These are phyloP conservation scores for Xylariaceae sp. DNA, from an alignment of 2,329 filamentous ascomycete species.

Conservation along the genomic window DNA sequence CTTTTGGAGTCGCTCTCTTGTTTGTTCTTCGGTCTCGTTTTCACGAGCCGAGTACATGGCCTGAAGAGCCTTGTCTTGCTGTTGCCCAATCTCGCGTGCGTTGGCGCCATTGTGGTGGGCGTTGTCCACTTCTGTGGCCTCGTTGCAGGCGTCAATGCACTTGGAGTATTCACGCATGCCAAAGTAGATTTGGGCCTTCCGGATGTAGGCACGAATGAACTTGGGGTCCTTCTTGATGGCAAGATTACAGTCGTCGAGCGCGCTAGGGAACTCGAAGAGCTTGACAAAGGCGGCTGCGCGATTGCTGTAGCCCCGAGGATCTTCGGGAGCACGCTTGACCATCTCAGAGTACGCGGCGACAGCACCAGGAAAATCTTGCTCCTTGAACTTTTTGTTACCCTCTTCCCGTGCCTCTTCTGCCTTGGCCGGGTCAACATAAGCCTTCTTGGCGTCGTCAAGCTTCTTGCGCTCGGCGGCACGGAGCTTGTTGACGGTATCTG, in stretches of 20 bases:
- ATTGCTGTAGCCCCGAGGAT: slow-evolving; percentile 94
- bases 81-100: slow-evolving; percentile 85
- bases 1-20: slow-evolving; percentile 81
- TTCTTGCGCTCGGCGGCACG: slow-evolving; percentile 86
- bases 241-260: slow-evolving; percentile 85
- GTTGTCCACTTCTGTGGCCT: slow-evolving; percentile 74
- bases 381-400: slow-evolving; percentile 97
- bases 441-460: slow-evolving; percentile 68
- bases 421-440: slow-evolving; percentile 87
- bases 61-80: slow-evolving; percentile 87
- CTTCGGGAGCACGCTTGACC: slow-evolving; percentile 90
- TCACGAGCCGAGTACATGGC: slow-evolving; percentile 89
- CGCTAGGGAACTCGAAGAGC: slow-evolving; percentile 90
- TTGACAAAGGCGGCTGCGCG: slow-evolving; percentile 96
- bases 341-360: slow-evolving; percentile 95
- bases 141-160: slow-evolving; percentile 83
- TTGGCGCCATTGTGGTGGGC: slow-evolving; percentile 70
- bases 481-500: slow-evolving; percentile 89
- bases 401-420: slow-evolving; percentile 94
- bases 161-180: slow-evolving; percentile 99
- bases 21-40: slow-evolving; percentile 95
- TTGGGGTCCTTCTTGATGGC: slow-evolving; percentile 88
- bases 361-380: slow-evolving; percentile 89
- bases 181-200: slow-evolving; percentile 92
- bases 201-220: slow-evolving; percentile 94